These are phyloP conservation scores for Pyrus hybrid DNA, from an alignment of 331 rosid genomes.

Conservation along the genomic window DNA sequence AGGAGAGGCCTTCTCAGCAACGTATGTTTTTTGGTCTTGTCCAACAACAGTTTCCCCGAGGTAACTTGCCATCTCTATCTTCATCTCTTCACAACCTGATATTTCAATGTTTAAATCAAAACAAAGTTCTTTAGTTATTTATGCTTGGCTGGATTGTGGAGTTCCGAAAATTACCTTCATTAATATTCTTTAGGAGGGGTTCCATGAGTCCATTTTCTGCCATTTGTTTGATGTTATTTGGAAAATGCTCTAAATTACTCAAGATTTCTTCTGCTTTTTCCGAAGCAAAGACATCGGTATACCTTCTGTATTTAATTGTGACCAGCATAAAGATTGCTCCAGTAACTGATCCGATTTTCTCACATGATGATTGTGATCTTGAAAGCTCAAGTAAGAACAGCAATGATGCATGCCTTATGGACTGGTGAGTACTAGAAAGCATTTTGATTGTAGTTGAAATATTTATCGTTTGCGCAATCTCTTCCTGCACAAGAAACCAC, in stretches of 20 bases:
- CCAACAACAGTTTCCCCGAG: conserved; percentile 40
- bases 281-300: conserved; percentile 24
- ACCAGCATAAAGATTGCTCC: conserved; percentile 35
- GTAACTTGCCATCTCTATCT: conserved; percentile 37
- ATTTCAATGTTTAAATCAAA: no score
- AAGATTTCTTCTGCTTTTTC: conserved; percentile 33
- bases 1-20: conserved; percentile 35
- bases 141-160: not conserved
- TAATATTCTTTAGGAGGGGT: conserved; percentile 33
- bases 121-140: no score
- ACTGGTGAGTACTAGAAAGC: conserved; percentile 30
- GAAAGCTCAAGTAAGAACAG: conserved; percentile 35
- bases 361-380: conserved; percentile 18
- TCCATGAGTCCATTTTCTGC: conserved; percentile 40
- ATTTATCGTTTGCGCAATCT: conserved; percentile 7
- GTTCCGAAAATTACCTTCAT: conserved; percentile 26
- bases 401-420: conserved; percentile 26
- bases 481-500: conserved; percentile 30
- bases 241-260: conserved; percentile 30
- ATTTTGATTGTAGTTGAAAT: conserved; percentile 13
- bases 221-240: conserved; percentile 34
- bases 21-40: conserved; percentile 20
- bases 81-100: conserved; percentile 36
- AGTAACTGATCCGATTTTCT: conserved; percentile 31
- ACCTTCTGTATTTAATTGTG: conserved; percentile 17